Evolutionary conservation across 768 basidiomycete genomes (phyloP).

Genomic region (Inosperma sp.): DNA sequence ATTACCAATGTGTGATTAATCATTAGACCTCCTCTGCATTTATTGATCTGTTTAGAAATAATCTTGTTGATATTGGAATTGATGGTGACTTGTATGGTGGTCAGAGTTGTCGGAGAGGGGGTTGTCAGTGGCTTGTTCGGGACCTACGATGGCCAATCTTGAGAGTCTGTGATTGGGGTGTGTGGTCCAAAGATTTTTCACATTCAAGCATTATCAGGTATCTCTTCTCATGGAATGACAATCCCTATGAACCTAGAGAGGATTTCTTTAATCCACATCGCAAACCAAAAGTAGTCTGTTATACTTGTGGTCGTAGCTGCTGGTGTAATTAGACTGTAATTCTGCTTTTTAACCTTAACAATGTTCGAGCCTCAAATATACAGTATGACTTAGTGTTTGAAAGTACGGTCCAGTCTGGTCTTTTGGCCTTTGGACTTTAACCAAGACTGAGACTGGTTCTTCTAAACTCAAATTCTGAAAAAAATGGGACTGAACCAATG

Average conservation of each 20-base stretch:
- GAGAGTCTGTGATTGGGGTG: slow-evolving; percentile 40
- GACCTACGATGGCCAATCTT: slow-evolving; percentile 29
- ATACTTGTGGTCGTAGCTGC: not conserved
- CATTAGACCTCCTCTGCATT: slow-evolving; percentile 31
- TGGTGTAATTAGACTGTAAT: not conserved
- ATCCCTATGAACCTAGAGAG: slow-evolving; percentile 25
- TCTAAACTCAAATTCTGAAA: no score
- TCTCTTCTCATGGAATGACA: slow-evolving; percentile 35
- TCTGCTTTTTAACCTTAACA: no score
- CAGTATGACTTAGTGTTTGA: no score
- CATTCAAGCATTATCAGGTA: slow-evolving; percentile 38
- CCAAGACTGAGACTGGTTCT: no score
- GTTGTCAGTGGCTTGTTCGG: slow-evolving; percentile 1
- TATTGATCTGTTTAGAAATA: slow-evolving; percentile 36
- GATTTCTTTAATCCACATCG: slow-evolving; percentile 33
- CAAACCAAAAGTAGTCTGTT: slow-evolving; percentile 9
- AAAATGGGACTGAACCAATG: no score
- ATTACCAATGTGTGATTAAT: slow-evolving; percentile 2
- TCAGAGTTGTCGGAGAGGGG: slow-evolving; percentile 4
- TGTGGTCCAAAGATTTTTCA: slow-evolving; percentile 37
- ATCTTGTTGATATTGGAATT: slow-evolving; percentile 33
- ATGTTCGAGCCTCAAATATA: no score
- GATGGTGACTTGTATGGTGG: slow-evolving; percentile 14
- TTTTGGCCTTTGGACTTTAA: no score
- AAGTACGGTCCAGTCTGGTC: no score